Conservation (phyloP, 1,284 basidiomycete genomes). For the Meripilus lineatus region DNA sequence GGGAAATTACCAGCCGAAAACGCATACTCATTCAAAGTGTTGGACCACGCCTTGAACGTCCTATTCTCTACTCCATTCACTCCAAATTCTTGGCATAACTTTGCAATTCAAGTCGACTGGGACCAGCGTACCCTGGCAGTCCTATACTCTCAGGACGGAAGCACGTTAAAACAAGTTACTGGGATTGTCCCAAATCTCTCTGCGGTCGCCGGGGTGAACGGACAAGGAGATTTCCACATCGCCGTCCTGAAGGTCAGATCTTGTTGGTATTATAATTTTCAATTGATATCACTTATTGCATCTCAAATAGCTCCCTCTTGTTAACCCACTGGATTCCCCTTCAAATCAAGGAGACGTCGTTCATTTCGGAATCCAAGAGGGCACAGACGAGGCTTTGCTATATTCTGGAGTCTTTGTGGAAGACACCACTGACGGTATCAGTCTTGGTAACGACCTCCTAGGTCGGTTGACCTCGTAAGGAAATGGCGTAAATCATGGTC, state of each 20-base stretch:
- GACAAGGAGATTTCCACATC: conserved; percentile 56
- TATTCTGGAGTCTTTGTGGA: conserved; percentile 59
- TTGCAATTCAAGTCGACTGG: conserved; percentile 56
- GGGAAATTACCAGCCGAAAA: conserved; percentile 33
- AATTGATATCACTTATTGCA: no score
- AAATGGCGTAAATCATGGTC: no score
- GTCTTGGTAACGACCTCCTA: no score
- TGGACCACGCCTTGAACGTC: conserved; percentile 46
- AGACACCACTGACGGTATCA: no score
- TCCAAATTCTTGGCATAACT: conserved; percentile 49
- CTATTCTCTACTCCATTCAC: conserved; percentile 46
- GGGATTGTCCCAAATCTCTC: conserved; percentile 36
- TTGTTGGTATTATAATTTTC: neutral
- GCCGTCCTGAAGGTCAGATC: conserved; percentile 46
- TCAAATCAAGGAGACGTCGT: conserved; percentile 49
- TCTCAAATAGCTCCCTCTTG: conserved; percentile 43
- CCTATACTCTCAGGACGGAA: conserved; percentile 42
- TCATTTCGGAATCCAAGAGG: conserved; percentile 53
- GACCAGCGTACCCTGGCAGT: conserved; percentile 42
- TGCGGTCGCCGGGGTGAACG: conserved; percentile 35
- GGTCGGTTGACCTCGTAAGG: no score
- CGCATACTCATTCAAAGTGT: conserved; percentile 45
- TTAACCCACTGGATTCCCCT: conserved; percentile 40
- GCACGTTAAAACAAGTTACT: conserved; percentile 36
- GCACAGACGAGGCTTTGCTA: conserved; percentile 45